Evolutionary conservation across 805 yeast species (phyloP), one percentile per base, ranked within the genome.

Genomic region (Starmerella floricola): DNA sequence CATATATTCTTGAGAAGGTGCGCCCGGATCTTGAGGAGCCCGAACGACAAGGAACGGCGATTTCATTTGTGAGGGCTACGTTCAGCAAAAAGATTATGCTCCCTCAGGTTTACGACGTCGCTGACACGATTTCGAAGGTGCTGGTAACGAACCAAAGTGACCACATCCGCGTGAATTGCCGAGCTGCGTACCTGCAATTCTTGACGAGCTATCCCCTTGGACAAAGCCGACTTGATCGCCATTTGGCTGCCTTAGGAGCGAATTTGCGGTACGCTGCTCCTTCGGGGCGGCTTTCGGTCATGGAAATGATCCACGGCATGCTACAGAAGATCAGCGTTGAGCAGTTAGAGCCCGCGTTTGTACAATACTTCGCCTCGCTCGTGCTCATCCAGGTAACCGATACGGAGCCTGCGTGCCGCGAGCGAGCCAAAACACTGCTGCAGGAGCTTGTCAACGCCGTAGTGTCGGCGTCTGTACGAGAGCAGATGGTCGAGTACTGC

Each of bases 141-240:
- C 81, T 91, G 94, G 78, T 91, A 21, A 87, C 94, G 1, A 84
- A 82, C 60, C 95, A 85, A 45, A 69, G 88, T 2, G 73, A 73
- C 38, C 85, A 79, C 55, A 82, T 85, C 40, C 71, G 97, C 45
- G 87, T 80, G 53, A 77, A 81, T 60, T 76, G 96, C 8, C 72
- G 97, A 61, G 73, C 83, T 49, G 76, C 81, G 2, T 91, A 76
- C 57, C 80, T 76, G 59, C 86, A 78, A 53, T 91, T 91, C 53
- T 63, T 91, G 55, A 80, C 85, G 80, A 95, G 86, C 53, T 91
- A 83, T 56, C 97, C 94, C 53, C 96, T 88, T 63, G 86, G 97
- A 26, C 71, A 78, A 53, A 86, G 88, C 3, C 73, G 84, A 49
- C 59, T 91, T 36, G 91, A 82, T 49, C 82, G 79, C 52, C 93